phyloP scores from a whole-genome alignment of 352 stramenopile genomes.

The Globisporangium heterothallicum region DNA sequence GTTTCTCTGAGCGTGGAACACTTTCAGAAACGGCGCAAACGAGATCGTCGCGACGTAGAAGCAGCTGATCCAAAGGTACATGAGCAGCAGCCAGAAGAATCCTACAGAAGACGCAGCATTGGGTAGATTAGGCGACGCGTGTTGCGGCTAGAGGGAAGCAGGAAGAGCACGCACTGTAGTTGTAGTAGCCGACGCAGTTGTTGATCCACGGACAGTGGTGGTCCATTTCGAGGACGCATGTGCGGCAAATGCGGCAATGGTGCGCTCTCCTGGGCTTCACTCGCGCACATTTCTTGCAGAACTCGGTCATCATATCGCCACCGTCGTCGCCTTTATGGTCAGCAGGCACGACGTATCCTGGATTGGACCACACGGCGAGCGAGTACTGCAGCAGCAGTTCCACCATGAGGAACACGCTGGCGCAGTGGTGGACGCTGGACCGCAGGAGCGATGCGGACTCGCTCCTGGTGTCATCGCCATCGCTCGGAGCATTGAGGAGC shows the following conservation, averaged over 20 bases:
- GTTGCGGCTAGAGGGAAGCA: not conserved
- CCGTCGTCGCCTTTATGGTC: not conserved
- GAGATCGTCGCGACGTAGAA: conserved; percentile 34
- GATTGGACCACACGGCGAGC: conserved; percentile 33
- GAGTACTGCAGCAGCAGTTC: conserved; percentile 40
- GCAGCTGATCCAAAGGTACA: conserved; percentile 43
- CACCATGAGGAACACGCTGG: conserved; percentile 26
- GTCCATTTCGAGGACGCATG: conserved; percentile 95
- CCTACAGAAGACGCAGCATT: conserved; percentile 16
- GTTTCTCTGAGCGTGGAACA: conserved; percentile 2
- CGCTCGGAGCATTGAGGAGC: not conserved
- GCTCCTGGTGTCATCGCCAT: too few relatives aligned
- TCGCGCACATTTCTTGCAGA: conserved; percentile 18
- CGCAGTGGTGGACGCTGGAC: conserved; percentile 3
- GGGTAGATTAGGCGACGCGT: too few relatives aligned
- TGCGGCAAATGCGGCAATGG: conserved; percentile 77
- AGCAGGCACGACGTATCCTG: conserved; percentile 21
- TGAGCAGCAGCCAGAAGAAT: conserved; percentile 43
- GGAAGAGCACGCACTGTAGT: conserved; percentile 67
- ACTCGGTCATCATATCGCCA: conserved; percentile 1
- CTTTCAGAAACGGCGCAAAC: conserved; percentile 22
- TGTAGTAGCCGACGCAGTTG: conserved; percentile 96
- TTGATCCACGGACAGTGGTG: conserved; percentile 97
- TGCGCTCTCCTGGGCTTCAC: conserved; percentile 35
- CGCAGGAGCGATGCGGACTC: not conserved